Conservation (phyloP, 148 eudicot genomes). For the Heliosperma pusillum region DNA sequence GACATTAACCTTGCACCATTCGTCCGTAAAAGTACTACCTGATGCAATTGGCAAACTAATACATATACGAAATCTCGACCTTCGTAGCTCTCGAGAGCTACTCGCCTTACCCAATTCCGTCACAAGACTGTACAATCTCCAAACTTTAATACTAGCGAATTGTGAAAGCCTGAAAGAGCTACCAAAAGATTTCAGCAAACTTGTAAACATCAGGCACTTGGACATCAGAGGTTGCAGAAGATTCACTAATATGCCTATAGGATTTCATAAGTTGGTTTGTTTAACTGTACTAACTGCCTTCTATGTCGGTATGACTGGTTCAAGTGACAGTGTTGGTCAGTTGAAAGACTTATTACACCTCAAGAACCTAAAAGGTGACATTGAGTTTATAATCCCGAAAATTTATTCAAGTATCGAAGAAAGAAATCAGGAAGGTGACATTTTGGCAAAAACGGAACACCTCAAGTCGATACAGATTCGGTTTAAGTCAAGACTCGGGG, state of each 20-base stretch:
- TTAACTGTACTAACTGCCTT: constrained; percentile 8
- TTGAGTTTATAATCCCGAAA: not conserved
- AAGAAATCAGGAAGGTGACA: not conserved
- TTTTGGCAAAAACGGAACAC: constrained; percentile 9
- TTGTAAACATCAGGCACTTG: not conserved
- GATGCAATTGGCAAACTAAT: constrained; percentile 1
- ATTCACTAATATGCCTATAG: constrained; percentile 12
- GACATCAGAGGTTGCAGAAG: not conserved
- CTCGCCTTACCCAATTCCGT: not conserved
- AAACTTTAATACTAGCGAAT: not conserved
- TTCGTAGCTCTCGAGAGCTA: not conserved
- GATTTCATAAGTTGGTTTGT: constrained; percentile 1
- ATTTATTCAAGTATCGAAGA: not conserved
- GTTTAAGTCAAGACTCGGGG: not conserved
- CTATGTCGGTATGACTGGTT: not conserved
- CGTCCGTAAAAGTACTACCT: not conserved
- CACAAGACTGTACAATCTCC: not conserved
- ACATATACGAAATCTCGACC: not conserved
- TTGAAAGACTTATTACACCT: constrained; percentile 13
- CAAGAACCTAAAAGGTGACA: not conserved
- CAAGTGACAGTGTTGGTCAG: not conserved
- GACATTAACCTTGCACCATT: not conserved
- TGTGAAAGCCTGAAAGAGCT: not conserved
- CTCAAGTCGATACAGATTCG: not conserved
- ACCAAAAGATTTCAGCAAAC: not conserved